phyloP scores from a whole-genome alignment of 257 asterid species.

The Gardenia jasminoides region DNA sequence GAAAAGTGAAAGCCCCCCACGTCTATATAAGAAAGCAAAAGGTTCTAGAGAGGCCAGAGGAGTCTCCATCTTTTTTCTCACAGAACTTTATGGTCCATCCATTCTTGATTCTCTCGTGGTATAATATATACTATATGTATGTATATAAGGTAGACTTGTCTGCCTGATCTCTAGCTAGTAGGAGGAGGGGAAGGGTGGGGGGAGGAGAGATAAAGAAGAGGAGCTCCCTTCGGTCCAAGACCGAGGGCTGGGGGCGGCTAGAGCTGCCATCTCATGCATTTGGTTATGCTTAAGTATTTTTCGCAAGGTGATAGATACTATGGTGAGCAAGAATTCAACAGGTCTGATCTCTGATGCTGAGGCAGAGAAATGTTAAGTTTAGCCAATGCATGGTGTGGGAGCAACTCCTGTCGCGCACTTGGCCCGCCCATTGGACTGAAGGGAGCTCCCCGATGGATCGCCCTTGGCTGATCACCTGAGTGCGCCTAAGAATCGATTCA shows the following conservation, averaged over 20 bases:
- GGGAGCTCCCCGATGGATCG: slow-evolving; percentile 44
- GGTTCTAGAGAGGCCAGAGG: neutral
- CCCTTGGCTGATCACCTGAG: too few relatives aligned
- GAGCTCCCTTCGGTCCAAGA: slow-evolving; percentile 57
- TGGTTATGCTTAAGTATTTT: slow-evolving; percentile 33
- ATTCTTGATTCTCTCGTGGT: neutral
- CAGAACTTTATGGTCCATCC: neutral
- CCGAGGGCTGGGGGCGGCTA: slow-evolving; percentile 41
- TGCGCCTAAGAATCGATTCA: neutral
- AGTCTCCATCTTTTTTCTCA: neutral
- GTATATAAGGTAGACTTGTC: neutral
- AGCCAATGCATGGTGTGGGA: slow-evolving; percentile 61
- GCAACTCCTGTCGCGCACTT: slow-evolving; percentile 49
- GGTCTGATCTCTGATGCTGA: neutral
- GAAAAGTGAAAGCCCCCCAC: neutral
- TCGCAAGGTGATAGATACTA: neutral
- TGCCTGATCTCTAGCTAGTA: neutral
- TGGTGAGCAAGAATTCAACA: neutral
- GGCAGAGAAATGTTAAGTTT: slow-evolving; percentile 18
- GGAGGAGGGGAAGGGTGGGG: too few relatives aligned
- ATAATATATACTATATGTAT: neutral
- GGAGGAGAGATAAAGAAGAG: neutral
- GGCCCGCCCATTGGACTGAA: slow-evolving; percentile 47
- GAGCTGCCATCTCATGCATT: slow-evolving; percentile 73
- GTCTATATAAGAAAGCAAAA: neutral